Evolutionary conservation across 1,139 yeast genomes (phyloP).

Genomic region (Pichia inconspicua): DNA sequence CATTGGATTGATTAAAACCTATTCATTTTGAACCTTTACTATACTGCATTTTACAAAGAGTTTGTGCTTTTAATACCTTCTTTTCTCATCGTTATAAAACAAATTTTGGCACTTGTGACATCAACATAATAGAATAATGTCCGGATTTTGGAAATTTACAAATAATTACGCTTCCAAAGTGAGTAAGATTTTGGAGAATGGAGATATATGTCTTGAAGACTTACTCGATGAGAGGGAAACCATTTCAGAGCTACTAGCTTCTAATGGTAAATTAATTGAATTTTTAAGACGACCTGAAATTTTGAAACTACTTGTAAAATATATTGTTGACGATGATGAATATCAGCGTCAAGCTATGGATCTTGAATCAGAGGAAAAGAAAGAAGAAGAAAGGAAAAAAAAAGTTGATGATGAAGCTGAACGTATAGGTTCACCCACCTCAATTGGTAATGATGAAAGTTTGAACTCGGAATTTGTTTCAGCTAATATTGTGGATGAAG

Average conservation of each 20-base stretch:
- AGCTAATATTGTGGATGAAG: constrained; percentile 8
- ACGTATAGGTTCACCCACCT: not conserved
- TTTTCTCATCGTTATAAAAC: not conserved
- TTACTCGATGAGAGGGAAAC: constrained; percentile 81
- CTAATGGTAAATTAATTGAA: constrained; percentile 75
- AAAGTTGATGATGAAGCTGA: not conserved
- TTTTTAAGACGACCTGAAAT: constrained; percentile 71
- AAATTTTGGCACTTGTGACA: not conserved
- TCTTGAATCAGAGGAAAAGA: constrained; percentile 21
- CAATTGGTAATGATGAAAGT: not conserved
- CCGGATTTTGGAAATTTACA: constrained; percentile 88
- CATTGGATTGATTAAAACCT: not conserved
- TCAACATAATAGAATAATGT: constrained; percentile 34
- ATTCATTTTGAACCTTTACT: not conserved
- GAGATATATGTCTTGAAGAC: constrained; percentile 50
- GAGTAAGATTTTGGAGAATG: constrained; percentile 60
- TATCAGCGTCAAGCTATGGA: constrained; percentile 17
- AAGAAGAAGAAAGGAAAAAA: not conserved
- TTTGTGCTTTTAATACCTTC: not conserved
- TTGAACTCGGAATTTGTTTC: not conserved
- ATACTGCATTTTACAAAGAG: not conserved
- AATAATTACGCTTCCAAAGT: constrained; percentile 74
- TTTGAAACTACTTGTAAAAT: constrained; percentile 55
- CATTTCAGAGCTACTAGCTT: constrained; percentile 73
- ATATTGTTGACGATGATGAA: constrained; percentile 43